phyloP scores from a whole-genome alignment of 768 basidiomycete genomes.

The Coprinopsis marcescibilis region DNA sequence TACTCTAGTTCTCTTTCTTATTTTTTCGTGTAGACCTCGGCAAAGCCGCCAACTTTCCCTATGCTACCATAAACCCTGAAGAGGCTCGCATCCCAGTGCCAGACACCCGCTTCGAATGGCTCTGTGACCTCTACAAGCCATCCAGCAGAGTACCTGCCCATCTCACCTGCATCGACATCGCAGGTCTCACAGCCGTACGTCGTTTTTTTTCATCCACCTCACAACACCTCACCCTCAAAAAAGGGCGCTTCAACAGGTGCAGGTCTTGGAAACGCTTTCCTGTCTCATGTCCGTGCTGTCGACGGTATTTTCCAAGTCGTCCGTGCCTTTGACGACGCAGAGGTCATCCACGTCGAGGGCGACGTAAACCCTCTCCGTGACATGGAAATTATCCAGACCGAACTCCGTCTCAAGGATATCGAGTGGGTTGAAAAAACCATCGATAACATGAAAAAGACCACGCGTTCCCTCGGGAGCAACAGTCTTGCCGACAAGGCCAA shows the following conservation, averaged over 20 bases:
- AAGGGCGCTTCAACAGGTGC: constrained; percentile 96
- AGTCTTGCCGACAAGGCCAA: constrained; percentile 90
- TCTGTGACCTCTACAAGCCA: constrained; percentile 88
- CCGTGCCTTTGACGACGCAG: constrained; percentile 98
- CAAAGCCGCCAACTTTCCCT: constrained; percentile 97
- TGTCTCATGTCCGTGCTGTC: constrained; percentile 96
- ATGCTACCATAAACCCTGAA: constrained; percentile 90
- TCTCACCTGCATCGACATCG: constrained; percentile 97
- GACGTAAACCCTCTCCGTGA: constrained; percentile 94
- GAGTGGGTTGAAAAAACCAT: constrained; percentile 96
- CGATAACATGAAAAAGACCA: constrained; percentile 69
- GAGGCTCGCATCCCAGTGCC: constrained; percentile 96
- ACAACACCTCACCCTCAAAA: constrained; percentile 2
- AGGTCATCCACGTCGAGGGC: constrained; percentile 98
- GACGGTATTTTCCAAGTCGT: constrained; percentile 99
- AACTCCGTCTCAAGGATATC: constrained; percentile 93
- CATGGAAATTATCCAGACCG: constrained; percentile 95
- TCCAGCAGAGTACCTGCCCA: constrained; percentile 84
- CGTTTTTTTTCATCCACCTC: neutral
- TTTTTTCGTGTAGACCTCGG: constrained; percentile 57
- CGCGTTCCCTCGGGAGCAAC: constrained; percentile 63
- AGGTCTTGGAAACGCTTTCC: constrained; percentile 94
- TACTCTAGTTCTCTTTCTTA: neutral
- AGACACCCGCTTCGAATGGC: constrained; percentile 91
- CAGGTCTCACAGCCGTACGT: constrained; percentile 88